Evolutionary conservation across 805 yeast species (phyloP).

Genomic region (Candida sanyiensis): DNA sequence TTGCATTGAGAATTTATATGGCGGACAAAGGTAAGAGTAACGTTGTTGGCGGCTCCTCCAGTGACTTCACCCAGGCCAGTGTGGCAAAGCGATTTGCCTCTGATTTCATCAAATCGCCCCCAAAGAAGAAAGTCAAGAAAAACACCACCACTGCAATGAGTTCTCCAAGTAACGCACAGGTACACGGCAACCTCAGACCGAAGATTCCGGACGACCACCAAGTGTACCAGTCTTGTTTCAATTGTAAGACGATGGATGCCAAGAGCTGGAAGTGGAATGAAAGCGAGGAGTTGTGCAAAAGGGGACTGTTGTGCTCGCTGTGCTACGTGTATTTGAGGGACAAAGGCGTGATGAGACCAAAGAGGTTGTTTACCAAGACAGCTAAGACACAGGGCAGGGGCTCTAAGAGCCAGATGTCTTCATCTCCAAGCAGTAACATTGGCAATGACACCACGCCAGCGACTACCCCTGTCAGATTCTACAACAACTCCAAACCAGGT

Average conservation of each 20-base stretch:
- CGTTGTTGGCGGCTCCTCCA: not conserved
- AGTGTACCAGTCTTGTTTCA: conserved; percentile 21
- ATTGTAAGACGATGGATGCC: conserved; percentile 23
- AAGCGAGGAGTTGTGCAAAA: conserved; percentile 18
- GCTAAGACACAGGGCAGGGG: conserved; percentile 5
- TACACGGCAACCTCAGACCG: conserved; percentile 1
- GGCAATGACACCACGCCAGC: conserved; percentile 20
- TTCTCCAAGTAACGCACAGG: conserved; percentile 1
- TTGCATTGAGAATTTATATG: conserved; percentile 25
- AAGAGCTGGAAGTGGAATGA: conserved; percentile 27
- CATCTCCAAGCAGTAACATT: conserved; percentile 17
- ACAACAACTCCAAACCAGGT: conserved; percentile 2
- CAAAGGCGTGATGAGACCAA: conserved; percentile 25
- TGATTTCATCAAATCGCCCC: conserved; percentile 18
- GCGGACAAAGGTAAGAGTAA: conserved; percentile 22
- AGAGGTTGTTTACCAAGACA: conserved; percentile 16
- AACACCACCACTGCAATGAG: not conserved
- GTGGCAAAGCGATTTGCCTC: conserved; percentile 26
- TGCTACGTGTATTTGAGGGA: conserved; percentile 22
- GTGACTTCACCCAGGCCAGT: conserved; percentile 7
- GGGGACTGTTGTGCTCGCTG: conserved; percentile 24
- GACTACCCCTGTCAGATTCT: conserved; percentile 14
- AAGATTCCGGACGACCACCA: conserved; percentile 14
- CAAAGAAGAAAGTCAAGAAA: conserved; percentile 8
- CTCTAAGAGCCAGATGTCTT: conserved; percentile 10